A percentile compares a stretch with the other conserved stretches of the same genome.
phyloP scores from a whole-genome alignment of 768 basidiomycete species.

The Vishniacozyma victoriae region DNA sequence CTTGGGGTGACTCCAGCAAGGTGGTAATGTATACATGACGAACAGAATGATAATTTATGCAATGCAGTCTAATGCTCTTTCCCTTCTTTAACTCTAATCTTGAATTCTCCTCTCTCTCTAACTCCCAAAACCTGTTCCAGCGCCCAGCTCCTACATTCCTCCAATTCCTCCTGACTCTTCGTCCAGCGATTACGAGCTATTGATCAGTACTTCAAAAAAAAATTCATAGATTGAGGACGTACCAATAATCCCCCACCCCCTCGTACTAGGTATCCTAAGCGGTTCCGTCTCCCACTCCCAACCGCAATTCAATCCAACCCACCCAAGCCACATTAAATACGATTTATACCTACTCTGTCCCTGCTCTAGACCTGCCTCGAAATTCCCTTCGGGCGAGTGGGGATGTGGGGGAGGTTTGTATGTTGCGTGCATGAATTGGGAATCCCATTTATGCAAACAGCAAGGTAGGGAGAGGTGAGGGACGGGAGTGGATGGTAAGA shows the following conservation, averaged over 20 bases:
- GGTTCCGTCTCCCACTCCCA: constrained; percentile 83
- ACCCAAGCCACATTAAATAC: constrained; percentile 83
- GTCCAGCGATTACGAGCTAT: constrained; percentile 44
- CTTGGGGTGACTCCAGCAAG: too few species aligned
- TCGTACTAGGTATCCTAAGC: constrained; percentile 83
- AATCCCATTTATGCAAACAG: constrained; percentile 59
- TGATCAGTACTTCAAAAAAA: constrained; percentile 1
- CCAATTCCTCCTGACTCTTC: constrained; percentile 39
- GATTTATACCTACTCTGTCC: constrained; percentile 65
- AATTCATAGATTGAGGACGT: background rate
- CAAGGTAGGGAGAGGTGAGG: constrained; percentile 65
- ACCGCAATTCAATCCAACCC: constrained; percentile 64
- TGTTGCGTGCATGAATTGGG: constrained; percentile 57
- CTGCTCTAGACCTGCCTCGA: constrained; percentile 47
- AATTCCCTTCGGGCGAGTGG: constrained; percentile 36
- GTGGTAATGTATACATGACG: too few species aligned
- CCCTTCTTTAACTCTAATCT: constrained; percentile 46
- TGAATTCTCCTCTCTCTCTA: constrained; percentile 62
- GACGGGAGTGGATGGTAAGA: constrained; percentile 31
- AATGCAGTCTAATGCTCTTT: constrained; percentile 28
- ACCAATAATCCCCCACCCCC: constrained; percentile 91
- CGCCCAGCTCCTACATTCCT: constrained; percentile 49
- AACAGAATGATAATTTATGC: too few species aligned
- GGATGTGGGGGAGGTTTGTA: constrained; percentile 33
- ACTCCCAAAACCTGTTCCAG: constrained; percentile 57